These are phyloP conservation scores for Colletotrichum kahawae DNA, from an alignment of 2,329 filamentous ascomycete genomes.

Conservation along the genomic window DNA sequence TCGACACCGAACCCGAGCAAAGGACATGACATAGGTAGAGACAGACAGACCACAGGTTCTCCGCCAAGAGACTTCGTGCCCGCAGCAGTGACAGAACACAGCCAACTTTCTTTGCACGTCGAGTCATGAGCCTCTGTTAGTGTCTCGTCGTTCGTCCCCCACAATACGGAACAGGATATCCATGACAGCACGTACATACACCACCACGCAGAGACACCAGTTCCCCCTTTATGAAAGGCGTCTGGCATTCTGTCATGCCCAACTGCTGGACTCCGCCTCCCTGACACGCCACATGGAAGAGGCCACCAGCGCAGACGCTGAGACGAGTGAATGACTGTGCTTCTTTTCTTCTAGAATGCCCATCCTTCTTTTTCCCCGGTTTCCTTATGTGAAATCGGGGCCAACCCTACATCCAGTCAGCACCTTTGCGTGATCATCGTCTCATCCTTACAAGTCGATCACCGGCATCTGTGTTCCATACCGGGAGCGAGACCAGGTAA, in stretches of 20 bases:
- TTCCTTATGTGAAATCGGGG: background rate
- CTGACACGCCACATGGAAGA: background rate
- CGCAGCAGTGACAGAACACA: background rate
- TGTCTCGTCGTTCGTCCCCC: background rate
- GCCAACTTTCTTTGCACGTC: background rate
- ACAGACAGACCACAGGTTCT: background rate
- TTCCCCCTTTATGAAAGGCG: background rate
- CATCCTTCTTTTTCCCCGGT: background rate
- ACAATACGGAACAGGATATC: background rate
- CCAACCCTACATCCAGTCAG: background rate
- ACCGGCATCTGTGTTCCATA: background rate
- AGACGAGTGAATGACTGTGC: background rate
- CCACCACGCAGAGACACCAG: background rate
- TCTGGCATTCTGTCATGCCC: background rate
- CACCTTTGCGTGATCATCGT: constrained; percentile 10
- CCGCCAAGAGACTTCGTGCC: background rate
- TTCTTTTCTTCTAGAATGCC: background rate
- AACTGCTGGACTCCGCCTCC: background rate
- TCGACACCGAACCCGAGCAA: background rate
- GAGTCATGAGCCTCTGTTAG: background rate
- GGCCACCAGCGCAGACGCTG: background rate
- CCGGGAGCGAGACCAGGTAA: background rate
- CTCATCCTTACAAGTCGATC: constrained; percentile 10
- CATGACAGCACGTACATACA: background rate
- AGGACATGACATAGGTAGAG: background rate